Conservation (phyloP, 352 stramenopile genomes). For the Pythium brassicae region DNA sequence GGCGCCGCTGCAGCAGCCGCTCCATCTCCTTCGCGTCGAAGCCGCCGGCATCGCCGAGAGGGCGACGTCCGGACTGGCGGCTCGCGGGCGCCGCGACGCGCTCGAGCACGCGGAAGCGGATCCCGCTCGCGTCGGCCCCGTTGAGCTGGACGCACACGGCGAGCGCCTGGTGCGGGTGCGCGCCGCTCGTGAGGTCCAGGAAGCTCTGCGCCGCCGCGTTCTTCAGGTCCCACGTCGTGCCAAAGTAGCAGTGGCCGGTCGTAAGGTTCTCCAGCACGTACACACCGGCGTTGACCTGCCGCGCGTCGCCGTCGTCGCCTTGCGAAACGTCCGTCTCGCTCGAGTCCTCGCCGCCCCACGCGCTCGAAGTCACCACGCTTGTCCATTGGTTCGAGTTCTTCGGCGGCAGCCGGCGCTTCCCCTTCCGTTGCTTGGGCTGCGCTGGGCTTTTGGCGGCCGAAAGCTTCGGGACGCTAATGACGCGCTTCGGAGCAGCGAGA, state of each 20-base stretch:
- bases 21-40: constrained; percentile 66
- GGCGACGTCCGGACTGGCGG: background rate
- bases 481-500: constrained; percentile 6
- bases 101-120: constrained; percentile 57
- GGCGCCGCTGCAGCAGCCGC: constrained; percentile 26
- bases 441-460: background rate
- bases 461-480: constrained; percentile 31
- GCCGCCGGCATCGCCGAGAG: background rate
- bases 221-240: constrained; percentile 68
- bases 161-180: constrained; percentile 44
- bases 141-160: constrained; percentile 37
- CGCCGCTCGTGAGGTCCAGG: constrained; percentile 32
- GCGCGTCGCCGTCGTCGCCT: constrained; percentile 8
- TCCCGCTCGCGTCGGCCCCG: constrained; percentile 29
- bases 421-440: background rate
- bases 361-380: constrained; percentile 1
- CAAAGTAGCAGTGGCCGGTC: constrained; percentile 55
- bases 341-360: constrained; percentile 1
- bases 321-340: constrained; percentile 2
- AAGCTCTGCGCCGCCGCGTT: constrained; percentile 51
- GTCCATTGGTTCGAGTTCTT: constrained; percentile 25
- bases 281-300: constrained; percentile 59
- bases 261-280: constrained; percentile 61
- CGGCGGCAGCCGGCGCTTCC: constrained; percentile 10
- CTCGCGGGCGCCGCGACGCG: constrained; percentile 18